Base-by-base conservation (phyloP, 129 eudicot species). In the Mikania micrantha region DNA sequence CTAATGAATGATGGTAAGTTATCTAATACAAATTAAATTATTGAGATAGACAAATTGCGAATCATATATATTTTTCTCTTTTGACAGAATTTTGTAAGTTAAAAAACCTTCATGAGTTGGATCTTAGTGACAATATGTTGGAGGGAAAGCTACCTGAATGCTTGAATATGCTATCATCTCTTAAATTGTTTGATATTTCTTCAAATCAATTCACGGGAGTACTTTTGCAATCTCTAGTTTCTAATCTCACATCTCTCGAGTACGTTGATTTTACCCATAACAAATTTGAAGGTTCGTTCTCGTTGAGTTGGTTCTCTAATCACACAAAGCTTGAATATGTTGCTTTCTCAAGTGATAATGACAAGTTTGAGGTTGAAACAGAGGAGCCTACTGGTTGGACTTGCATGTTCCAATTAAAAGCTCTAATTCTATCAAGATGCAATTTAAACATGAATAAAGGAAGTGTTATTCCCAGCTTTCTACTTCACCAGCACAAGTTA, bases 371-470 rank as follows among this genome's bases (percentile, higher is more conserved):
- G 32, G 74, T 80, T 12, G 57, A 65, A 24, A 66, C 67, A n/a
- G 71, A 71, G 25, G 56, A 60, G 34, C 61, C 57, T 8, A 4
- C 6, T 11, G 52, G 11, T 58, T 74, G 77, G 74, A 10, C 29
- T 39, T 74, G 74, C 12, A 21, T 20, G 25, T 75, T 80, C 48
- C 74, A 80, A 74, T 49, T 80, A 22, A 58, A 71, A 71, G 29
- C 38, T 5, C 58, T 80, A 15, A 31, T 21, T 0, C 21, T 80
- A 22, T 36, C 80, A 0, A 31, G 52, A 13, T 80, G 80, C 60
- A 47, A 38, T 41, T 12, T 75, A 0, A 70, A 80, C 27, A 15
- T 25, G 50, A 39, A 9, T 3, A 62, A 28, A 7, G 60, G 64
- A 13, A 32, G 36, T 5, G 32, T 28, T 7, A 12, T 74, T 62